These are phyloP conservation scores for Oryza brachyantha DNA, from an alignment of 176 grass and related monocot genomes.

Conservation along the genomic window DNA sequence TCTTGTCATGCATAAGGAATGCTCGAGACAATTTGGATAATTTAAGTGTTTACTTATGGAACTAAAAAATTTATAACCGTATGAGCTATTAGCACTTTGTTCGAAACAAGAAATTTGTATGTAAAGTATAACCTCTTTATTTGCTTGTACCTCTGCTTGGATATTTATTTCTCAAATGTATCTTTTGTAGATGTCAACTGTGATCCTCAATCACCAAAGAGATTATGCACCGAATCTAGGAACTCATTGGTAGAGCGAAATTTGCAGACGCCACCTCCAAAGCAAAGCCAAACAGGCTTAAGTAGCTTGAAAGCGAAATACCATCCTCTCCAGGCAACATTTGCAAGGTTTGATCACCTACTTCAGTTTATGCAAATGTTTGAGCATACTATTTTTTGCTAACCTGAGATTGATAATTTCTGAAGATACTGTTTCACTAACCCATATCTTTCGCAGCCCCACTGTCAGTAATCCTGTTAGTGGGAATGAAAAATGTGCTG, in stretches of 20 bases:
- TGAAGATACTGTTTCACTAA: constrained; percentile 23
- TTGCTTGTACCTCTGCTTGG: not conserved
- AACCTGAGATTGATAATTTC: constrained; percentile 5
- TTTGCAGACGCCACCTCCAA: constrained; percentile 70
- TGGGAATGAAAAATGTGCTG: constrained; percentile 73
- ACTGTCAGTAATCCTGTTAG: constrained; percentile 53
- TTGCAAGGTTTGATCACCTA: constrained; percentile 65
- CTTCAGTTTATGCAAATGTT: constrained; percentile 31
- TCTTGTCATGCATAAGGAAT: not conserved
- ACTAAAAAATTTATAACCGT: not conserved
- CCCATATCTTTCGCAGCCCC: constrained; percentile 57
- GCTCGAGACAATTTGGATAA: not conserved
- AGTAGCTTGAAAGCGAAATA: constrained; percentile 62
- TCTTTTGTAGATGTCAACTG: constrained; percentile 47
- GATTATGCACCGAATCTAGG: constrained; percentile 55
- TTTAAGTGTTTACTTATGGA: constrained; percentile 4
- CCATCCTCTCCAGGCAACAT: constrained; percentile 74
- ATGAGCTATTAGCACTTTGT: not conserved
- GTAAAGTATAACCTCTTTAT: not conserved
- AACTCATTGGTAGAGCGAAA: constrained; percentile 46
- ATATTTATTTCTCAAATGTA: constrained; percentile 21
- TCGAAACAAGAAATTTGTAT: constrained; percentile 12
- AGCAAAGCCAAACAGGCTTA: constrained; percentile 45
- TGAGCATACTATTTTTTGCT: constrained; percentile 16
- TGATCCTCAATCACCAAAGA: constrained; percentile 62